A percentile compares a stretch with the other conserved stretches of the same genome.
Conservation (phyloP, 148 eudicot genomes). For the Camellia lanceoleosa region DNA sequence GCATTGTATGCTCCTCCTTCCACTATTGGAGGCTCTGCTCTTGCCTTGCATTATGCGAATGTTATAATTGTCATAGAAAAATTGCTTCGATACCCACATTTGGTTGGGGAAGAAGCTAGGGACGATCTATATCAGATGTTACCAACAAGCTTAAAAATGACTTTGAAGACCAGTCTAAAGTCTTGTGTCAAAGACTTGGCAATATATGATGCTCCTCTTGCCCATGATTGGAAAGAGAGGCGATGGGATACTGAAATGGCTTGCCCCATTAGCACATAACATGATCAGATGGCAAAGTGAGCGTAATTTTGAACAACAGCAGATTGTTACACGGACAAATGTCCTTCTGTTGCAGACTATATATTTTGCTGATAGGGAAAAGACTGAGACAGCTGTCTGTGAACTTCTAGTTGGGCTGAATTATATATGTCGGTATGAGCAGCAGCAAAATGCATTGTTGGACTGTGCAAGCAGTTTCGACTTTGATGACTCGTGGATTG, state of each 20-base stretch:
- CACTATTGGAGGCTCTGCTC: constrained; percentile 85
- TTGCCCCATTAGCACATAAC: constrained; percentile 86
- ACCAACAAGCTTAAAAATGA: constrained; percentile 66
- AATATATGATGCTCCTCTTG: constrained; percentile 80
- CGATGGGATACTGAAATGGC: constrained; percentile 63
- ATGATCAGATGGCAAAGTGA: constrained; percentile 98
- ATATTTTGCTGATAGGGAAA: constrained; percentile 74
- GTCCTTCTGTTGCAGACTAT: constrained; percentile 84
- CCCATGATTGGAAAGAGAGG: constrained; percentile 84
- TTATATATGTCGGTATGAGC: constrained; percentile 87
- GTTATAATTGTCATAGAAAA: constrained; percentile 79
- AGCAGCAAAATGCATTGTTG: constrained; percentile 85
- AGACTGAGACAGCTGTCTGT: constrained; percentile 74
- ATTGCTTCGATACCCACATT: constrained; percentile 73
- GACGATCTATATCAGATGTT: constrained; percentile 90
- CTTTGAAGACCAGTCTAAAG: constrained; percentile 56
- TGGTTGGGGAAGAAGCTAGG: constrained; percentile 90
- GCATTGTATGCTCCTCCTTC: constrained; percentile 53
- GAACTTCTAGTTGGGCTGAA: constrained; percentile 78
- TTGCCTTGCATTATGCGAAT: constrained; percentile 90
- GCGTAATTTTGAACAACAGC: constrained; percentile 83
- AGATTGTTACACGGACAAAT: constrained; percentile 63
- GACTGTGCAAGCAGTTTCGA: constrained; percentile 94
- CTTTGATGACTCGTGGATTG: constrained; percentile 84
- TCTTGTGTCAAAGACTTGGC: constrained; percentile 61